Conservation (phyloP, 1,284 basidiomycete genomes). For the Leccinum pachyderme region DNA sequence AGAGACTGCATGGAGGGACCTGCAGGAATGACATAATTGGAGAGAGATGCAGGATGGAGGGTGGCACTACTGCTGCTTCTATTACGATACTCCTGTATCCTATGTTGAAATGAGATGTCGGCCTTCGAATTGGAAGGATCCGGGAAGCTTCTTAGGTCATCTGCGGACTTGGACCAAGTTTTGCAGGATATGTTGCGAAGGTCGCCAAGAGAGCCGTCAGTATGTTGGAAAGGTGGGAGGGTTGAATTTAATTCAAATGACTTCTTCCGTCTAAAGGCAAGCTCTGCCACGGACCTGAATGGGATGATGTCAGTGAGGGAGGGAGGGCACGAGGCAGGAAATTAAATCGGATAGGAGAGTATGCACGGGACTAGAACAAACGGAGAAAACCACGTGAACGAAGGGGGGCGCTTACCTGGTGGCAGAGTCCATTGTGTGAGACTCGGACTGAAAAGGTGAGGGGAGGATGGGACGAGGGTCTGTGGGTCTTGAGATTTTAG, state of each 20-base stretch:
- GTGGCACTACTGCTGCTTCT: constrained; percentile 42
- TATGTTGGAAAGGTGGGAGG: constrained; percentile 38
- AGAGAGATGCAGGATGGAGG: constrained; percentile 22
- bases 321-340: constrained; percentile 5
- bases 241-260: constrained; percentile 44
- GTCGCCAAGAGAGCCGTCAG: constrained; percentile 52
- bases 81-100: constrained; percentile 59
- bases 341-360: constrained; percentile 6
- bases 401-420: constrained; percentile 46
- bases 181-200: constrained; percentile 65
- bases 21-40: constrained; percentile 33
- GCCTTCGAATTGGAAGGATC: constrained; percentile 44
- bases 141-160: constrained; percentile 64
- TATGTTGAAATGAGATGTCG: constrained; percentile 55
- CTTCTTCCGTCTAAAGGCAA: constrained; percentile 51
- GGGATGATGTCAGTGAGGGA: constrained; percentile 20
- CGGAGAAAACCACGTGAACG: background rate
- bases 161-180: constrained; percentile 75
- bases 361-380: constrained; percentile 5
- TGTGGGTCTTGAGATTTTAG: constrained; percentile 78
- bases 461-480: constrained; percentile 69
- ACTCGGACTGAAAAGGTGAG: constrained; percentile 41
- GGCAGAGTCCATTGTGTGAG: constrained; percentile 35
- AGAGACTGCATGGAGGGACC: constrained; percentile 45
- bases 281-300: constrained; percentile 64